Evolutionary conservation across 108 stramenopile genomes (phyloP), one percentile per base, ranked within the genome.

Genomic region (Heterococcus sp.): DNA sequence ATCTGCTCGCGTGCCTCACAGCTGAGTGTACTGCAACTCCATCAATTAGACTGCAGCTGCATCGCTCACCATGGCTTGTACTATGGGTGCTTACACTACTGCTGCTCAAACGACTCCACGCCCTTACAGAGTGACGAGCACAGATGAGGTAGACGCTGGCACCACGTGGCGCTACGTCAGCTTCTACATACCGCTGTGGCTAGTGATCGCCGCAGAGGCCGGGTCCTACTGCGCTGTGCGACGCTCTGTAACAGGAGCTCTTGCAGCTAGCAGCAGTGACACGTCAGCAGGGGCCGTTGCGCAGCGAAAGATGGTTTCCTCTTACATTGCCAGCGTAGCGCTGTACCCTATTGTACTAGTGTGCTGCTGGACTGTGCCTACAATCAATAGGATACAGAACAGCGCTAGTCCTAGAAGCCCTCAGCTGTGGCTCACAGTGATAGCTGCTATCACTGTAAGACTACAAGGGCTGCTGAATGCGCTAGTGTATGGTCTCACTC

Each of bases 381-480:
- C 79, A 33, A 73, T 81, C 65, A 72, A 81, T 28, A 72, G 79
- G 38, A 74, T 81, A 30, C 73, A 81, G 35, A 74, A 81, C 64
- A 37, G 40, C 37, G 36, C 58, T 2, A 35, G 74, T 2, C 79
- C 79, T 58, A 33, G 32, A 63, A 2, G 68, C 29, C 79, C 79
- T 33, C 27, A 73, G 30, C 74, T 74, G 32, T 32, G 27, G 14
- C 72, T 81, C 35, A 58, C 68, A 2, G 38, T 81, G 21, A 30
- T 81, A n/a, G n/a, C n/a, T n/a, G n/a, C n/a, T n/a, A n/a, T n/a
- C n/a, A n/a, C n/a, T n/a, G n/a, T n/a, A n/a, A n/a, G n/a, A n/a
- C n/a, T n/a, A n/a, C n/a, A n/a, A n/a, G n/a, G n/a, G n/a, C n/a
- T n/a, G n/a, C n/a, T n/a, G n/a, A n/a, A n/a, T n/a, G n/a, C n/a